Percentiles rank a stretch among this genome's conserved stretches.
Evolutionary conservation across 441 rosid genomes (phyloP).

Genomic region (Euphorbia celastroides): DNA sequence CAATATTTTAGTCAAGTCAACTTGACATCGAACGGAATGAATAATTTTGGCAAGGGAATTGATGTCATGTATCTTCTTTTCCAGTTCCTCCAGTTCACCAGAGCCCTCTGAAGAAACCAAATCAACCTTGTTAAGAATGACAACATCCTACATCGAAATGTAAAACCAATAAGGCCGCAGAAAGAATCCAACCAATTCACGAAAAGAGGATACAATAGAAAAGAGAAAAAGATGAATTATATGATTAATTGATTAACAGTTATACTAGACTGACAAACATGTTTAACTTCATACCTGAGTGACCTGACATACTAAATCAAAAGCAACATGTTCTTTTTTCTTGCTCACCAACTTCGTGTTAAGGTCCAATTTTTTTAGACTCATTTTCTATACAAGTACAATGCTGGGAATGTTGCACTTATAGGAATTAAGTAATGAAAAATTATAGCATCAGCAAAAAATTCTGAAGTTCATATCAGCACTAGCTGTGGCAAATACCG

Average conservation of each 20-base stretch:
- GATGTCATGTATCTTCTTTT: constrained; percentile 67
- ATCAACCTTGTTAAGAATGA: constrained; percentile 93
- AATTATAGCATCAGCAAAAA: not conserved
- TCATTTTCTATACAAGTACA: not conserved
- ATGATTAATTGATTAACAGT: not conserved
- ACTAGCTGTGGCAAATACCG: constrained; percentile 38
- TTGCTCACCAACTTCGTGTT: not conserved
- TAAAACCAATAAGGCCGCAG: constrained; percentile 17
- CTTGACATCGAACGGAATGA: constrained; percentile 69
- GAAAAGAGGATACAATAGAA: constrained; percentile 5
- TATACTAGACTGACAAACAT: not conserved
- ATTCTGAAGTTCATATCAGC: not conserved
- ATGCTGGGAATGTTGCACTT: no score
- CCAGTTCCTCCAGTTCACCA: constrained; percentile 54
- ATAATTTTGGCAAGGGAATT: constrained; percentile 75
- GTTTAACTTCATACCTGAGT: no score
- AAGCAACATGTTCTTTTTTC: not conserved
- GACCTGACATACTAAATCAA: not conserved
- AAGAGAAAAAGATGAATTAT: no score
- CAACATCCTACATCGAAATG: constrained; percentile 61
- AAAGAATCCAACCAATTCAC: constrained; percentile 5
- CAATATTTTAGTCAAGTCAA: constrained; percentile 69
- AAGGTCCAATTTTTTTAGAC: not conserved
- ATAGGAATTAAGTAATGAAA: not conserved
- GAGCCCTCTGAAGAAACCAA: constrained; percentile 58